phyloP scores from a whole-genome alignment of 139 green algal genomes.

The Penium margaritaceum region DNA sequence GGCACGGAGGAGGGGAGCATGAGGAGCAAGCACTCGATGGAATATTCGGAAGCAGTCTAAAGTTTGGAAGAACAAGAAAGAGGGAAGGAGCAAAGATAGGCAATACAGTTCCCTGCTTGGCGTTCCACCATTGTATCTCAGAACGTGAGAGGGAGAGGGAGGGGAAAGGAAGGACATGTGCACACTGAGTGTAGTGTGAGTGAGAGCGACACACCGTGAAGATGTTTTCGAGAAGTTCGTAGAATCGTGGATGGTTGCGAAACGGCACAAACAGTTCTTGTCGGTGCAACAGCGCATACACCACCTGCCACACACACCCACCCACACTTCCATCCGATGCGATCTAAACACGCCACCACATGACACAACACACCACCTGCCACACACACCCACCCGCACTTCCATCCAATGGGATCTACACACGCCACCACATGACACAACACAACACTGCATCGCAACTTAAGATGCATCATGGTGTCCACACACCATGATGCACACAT shows the following conservation, averaged over 20 bases:
- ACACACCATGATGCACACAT: background rate
- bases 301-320: conserved; percentile 56
- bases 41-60: background rate
- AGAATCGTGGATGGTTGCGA: conserved; percentile 51
- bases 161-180: background rate
- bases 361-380: background rate
- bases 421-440: background rate
- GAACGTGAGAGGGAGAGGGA: background rate
- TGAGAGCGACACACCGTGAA: conserved; percentile 26
- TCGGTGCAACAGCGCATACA: conserved; percentile 83
- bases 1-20: too few species aligned
- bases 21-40: too few species aligned
- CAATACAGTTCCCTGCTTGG: too few species aligned
- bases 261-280: conserved; percentile 62
- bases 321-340: background rate
- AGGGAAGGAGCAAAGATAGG: background rate
- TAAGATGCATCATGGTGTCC: background rate
- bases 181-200: background rate
- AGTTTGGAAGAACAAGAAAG: background rate
- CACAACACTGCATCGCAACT: background rate
- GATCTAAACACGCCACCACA: background rate
- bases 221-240: conserved; percentile 68
- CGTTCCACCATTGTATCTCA: too few species aligned
- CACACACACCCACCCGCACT: background rate
- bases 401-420: background rate